phyloP scores from a whole-genome alignment of 371 early-diverging fungal species.

The Capillidium rhysosporum region DNA sequence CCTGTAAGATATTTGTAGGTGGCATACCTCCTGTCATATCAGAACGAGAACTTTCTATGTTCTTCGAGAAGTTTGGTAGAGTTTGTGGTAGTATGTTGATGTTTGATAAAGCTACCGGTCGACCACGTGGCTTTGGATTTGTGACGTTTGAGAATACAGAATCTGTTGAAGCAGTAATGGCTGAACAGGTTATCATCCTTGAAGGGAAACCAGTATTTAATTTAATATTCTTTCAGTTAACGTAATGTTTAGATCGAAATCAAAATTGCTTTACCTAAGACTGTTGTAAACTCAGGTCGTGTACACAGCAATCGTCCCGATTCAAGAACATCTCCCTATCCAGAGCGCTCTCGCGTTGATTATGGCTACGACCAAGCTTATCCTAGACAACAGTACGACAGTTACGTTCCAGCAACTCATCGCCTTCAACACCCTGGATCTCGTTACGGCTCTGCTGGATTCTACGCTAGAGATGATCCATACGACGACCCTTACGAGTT shows the following conservation, averaged over 20 bases:
- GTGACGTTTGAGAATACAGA: conserved; percentile 47
- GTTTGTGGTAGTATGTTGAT: conserved; percentile 58
- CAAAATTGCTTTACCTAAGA: conserved; percentile 33
- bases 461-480: too few species aligned
- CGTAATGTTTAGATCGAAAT: conserved; percentile 29
- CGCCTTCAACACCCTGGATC: too few species aligned
- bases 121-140: conserved; percentile 66
- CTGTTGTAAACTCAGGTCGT: too few species aligned
- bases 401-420: too few species aligned
- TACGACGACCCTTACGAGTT: too few species aligned
- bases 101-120: conserved; percentile 53
- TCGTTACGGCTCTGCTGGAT: too few species aligned
- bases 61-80: conserved; percentile 51
- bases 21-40: conserved; percentile 60
- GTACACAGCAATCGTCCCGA: too few species aligned
- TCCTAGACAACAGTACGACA: too few species aligned
- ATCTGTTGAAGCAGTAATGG: conserved; percentile 35
- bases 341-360: too few species aligned
- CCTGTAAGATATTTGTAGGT: conserved; percentile 81
- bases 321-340: too few species aligned
- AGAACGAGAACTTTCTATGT: conserved; percentile 59
- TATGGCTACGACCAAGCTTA: too few species aligned
- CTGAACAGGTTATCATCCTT: conserved; percentile 22
- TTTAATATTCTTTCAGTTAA: neutral
- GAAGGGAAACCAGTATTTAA: conserved; percentile 28